Conservation (phyloP, 495 filamentous ascomycete species). For the Rostrohypoxylon terebratum region DNA sequence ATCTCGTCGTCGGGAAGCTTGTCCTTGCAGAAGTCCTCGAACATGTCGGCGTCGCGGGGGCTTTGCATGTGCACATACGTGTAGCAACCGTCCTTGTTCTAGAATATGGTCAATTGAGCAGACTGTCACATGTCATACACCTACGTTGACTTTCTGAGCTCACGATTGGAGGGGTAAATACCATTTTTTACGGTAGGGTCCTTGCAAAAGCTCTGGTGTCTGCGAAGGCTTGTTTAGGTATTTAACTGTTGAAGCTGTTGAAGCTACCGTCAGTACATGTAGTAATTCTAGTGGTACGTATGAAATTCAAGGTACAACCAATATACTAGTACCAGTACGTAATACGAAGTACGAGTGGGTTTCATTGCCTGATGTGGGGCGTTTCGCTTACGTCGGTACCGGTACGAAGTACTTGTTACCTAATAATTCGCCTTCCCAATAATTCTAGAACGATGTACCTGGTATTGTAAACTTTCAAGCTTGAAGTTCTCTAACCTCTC, state of each 20-base stretch:
- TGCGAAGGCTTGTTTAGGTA: too few species aligned
- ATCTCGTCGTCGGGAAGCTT: constrained; percentile 80
- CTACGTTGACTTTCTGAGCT: neutral
- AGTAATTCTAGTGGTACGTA: neutral
- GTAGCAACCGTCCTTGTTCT: constrained; percentile 91
- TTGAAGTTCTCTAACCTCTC: too few species aligned
- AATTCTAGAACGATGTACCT: neutral
- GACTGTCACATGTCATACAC: neutral
- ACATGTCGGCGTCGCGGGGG: constrained; percentile 85
- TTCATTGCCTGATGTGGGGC: neutral
- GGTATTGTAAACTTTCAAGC: too few species aligned
- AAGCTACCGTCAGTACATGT: neutral
- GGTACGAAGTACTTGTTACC: too few species aligned
- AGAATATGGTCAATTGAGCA: constrained; percentile 6
- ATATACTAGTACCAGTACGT: too few species aligned
- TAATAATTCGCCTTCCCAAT: neutral
- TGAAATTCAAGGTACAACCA: neutral
- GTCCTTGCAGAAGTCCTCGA: constrained; percentile 86
- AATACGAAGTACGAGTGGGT: too few species aligned
- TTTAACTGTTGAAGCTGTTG: too few species aligned
- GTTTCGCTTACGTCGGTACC: neutral
- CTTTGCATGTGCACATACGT: constrained; percentile 90
- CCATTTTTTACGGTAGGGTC: constrained; percentile 16
- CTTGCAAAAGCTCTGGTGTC: too few species aligned
- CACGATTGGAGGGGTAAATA: neutral